Evolutionary conservation across 1,284 basidiomycete species (phyloP), one percentile per base, ranked within the genome.

Genomic region (Pseudozyma sp.): DNA sequence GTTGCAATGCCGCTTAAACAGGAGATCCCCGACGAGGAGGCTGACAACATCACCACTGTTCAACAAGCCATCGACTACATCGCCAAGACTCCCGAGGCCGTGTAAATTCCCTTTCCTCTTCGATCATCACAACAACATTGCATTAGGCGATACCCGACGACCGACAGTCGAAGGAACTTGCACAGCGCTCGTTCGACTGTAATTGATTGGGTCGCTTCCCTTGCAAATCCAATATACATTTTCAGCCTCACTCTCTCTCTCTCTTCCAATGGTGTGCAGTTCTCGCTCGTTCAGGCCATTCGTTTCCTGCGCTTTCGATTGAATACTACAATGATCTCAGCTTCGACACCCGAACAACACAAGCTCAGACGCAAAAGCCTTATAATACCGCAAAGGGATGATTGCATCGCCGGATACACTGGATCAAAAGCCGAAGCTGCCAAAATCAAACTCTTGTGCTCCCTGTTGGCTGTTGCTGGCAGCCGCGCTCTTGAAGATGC

Each of bases 21-120:
- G 93, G 93, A 96, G 86, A 99, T 99, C 84, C 96, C 97, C 50
- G 97, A 99, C 84, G 91, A 90, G 63, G 97, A 99, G 86, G 97
- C 96, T n/a, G 97, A 99, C 86, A 92, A 92, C 84, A 99, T 99
- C 85, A 92, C 91, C 83, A 95, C 93, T 19, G 93, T 99, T 54
- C 90, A 91, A 83, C 92, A 99, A 86, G 96, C 96, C 59, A 94
- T 99, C 84, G 94, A 98, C 86, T 99, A 99, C 86, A 94, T 99
- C 86, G 90, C 90, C 82, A 94, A 96, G 87, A 93, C 93, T 53
- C 93, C 94, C 74, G 94, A 92, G 87, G 94, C 50, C 30, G 55
- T 58, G 55, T 58, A 58, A 50, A 58, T 13, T 13, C 11, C 19
- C 8, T 42, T 9, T 42, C 39, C 16, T 16, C 2, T 7, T n/a